Evolutionary conservation across 139 green algal genomes (phyloP), one percentile per base, ranked within the genome.

Genomic region (Chlamydomonas applanata): DNA sequence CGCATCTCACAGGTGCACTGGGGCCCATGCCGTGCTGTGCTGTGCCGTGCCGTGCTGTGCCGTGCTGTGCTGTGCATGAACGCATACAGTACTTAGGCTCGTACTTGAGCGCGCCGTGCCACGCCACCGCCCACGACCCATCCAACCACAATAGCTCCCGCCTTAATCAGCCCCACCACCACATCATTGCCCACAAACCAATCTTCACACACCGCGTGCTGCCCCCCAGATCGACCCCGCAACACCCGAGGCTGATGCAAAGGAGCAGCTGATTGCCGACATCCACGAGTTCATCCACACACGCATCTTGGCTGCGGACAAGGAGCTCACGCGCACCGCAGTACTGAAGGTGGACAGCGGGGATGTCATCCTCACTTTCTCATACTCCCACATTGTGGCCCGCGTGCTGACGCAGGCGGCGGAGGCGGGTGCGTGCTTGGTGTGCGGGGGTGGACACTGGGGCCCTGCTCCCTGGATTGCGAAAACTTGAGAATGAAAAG

Each of bases 331-430:
- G 24, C 57, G 77, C 7, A 79, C 91, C 46, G 95, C 90, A 2
- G 78, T 86, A 19, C 67, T 59, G 33, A 95, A 97, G 85, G 90
- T 99, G 25, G 65, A 80, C 32, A 77, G 95, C 35, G 92, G 91
- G 7, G 96, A 99, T 71, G 88, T 97, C 27, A 88, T 99, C 60
- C 79, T 99, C 36, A 98, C 93, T 5, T 97, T 93, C 79, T 87
- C 83, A 25, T 88, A 86, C 77, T 94, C 88, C 14, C 81, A 93
- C 11, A 78, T 90, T 13, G 81, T 98, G 34, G 53, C 57, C 25
- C 60, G 81, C 2, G 77, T 75, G 60, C 77, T 90, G 64, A 33
- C 76, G 35, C 44, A 77, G 36, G 78, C 70, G 25, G 57, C 75
- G 20, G 14, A 34, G 22, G 9, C 40, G 2, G 59, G 59, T 49